A percentile compares a stretch with the other conserved stretches of the same genome.
Conservation (phyloP, 352 stramenopile genomes). For the Phytophthora syringae region DNA sequence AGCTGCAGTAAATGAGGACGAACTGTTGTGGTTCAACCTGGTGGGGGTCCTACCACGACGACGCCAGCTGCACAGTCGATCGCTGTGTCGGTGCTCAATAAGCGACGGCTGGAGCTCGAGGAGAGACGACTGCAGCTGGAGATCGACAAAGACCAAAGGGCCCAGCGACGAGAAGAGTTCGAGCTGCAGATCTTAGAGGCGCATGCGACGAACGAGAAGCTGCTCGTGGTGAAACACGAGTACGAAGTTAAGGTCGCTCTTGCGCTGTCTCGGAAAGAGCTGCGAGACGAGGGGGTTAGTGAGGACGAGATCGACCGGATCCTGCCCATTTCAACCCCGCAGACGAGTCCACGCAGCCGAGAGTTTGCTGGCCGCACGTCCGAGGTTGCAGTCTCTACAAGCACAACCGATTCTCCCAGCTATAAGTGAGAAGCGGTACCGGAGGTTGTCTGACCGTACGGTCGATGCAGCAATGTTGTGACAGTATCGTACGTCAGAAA, state of each 20-base stretch:
- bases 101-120: conserved; percentile 58
- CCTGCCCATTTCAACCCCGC: conserved; percentile 36
- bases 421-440: not conserved
- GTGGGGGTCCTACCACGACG: not conserved
- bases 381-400: too few species aligned
- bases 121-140: conserved; percentile 65
- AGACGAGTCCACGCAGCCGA: too few species aligned
- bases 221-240: conserved; percentile 48
- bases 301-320: conserved; percentile 63
- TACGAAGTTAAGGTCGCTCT: conserved; percentile 55
- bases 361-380: too few species aligned
- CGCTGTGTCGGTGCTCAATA: conserved; percentile 28
- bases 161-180: conserved; percentile 46
- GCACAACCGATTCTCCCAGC: too few species aligned
- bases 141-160: conserved; percentile 46
- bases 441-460: too few species aligned
- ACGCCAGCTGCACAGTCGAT: not conserved
- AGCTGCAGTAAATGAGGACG: conserved; percentile 21
- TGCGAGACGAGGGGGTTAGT: conserved; percentile 55
- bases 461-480: not conserved
- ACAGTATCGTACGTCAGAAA: not conserved
- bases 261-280: conserved; percentile 57
- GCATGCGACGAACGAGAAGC: conserved; percentile 45
- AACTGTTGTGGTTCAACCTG: conserved; percentile 29
- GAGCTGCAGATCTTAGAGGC: conserved; percentile 56